A percentile compares a stretch with the other conserved stretches of the same genome.
phyloP scores from a whole-genome alignment of 306 rosid genomes.

The Senna siamea region DNA sequence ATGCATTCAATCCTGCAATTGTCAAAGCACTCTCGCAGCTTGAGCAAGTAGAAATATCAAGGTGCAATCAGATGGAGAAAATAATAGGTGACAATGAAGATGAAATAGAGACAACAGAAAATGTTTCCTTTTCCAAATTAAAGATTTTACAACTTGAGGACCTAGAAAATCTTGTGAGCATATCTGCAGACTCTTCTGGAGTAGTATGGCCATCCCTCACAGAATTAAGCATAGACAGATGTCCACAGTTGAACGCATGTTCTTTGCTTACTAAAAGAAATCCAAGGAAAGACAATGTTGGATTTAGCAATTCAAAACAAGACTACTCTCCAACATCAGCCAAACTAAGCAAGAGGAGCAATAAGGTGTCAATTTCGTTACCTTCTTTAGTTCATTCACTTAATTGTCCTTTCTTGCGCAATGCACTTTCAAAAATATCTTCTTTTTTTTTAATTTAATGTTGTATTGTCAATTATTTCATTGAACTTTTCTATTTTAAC shows the following conservation, averaged over 20 bases:
- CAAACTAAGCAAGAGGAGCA: no score
- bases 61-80: not conserved
- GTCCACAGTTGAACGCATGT: not conserved
- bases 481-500: no score
- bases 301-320: not conserved
- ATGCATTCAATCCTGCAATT: not conserved
- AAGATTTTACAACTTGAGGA: not conserved
- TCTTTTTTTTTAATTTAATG: no score
- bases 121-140: not conserved
- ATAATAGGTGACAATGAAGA: not conserved
- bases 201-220: not conserved
- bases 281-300: not conserved
- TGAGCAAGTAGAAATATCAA: not conserved
- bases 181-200: not conserved
- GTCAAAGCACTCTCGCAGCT: conserved; percentile 1
- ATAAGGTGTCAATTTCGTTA: no score
- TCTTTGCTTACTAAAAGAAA: not conserved
- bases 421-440: no score
- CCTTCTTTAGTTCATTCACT: no score
- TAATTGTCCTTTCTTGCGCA: no score
- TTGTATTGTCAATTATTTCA: no score
- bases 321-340: not conserved
- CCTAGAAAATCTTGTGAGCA: conserved; percentile 1
- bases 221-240: not conserved
- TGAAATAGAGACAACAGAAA: not conserved